Conservation (phyloP, 768 basidiomycete species). For the Suillus lakei region DNA sequence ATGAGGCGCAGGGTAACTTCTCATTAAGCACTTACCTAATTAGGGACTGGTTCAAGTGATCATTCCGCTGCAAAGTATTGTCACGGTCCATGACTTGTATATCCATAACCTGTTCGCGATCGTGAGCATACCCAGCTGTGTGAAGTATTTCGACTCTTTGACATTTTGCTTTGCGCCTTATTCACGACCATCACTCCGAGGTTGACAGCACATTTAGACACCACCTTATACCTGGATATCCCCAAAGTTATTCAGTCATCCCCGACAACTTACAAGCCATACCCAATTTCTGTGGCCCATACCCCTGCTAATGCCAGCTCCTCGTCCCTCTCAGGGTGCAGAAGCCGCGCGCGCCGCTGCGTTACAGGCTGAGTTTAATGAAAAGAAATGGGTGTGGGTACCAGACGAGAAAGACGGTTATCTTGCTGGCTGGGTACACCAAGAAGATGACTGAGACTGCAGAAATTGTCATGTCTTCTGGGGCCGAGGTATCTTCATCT, state of each 20-base stretch:
- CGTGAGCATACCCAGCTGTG: background rate
- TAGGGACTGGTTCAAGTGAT: conserved; percentile 5
- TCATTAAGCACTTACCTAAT: conserved; percentile 1
- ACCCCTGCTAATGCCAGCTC: conserved; percentile 47
- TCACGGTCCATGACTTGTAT: background rate
- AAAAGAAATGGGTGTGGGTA: conserved; percentile 99
- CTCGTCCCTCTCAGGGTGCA: conserved; percentile 53
- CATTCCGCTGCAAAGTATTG: background rate
- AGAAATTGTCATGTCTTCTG: conserved; percentile 83
- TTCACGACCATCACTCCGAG: conserved; percentile 6
- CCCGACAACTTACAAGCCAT: background rate
- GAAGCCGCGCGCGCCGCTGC: conserved; percentile 87
- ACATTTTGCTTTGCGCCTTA: conserved; percentile 1
- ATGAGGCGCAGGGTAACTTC: too few species aligned
- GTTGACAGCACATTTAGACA: background rate
- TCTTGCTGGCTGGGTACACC: conserved; percentile 91
- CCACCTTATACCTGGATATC: conserved; percentile 3
- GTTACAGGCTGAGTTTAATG: conserved; percentile 94
- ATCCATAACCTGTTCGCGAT: background rate
- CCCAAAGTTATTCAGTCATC: background rate
- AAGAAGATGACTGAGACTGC: conserved; percentile 83
- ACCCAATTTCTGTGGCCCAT: background rate
- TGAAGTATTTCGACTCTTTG: background rate
- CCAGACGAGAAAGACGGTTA: conserved; percentile 93
- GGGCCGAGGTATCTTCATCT: conserved; percentile 68